These are phyloP conservation scores for Prosopis cineraria DNA, from an alignment of 306 rosid genomes.

Conservation along the genomic window DNA sequence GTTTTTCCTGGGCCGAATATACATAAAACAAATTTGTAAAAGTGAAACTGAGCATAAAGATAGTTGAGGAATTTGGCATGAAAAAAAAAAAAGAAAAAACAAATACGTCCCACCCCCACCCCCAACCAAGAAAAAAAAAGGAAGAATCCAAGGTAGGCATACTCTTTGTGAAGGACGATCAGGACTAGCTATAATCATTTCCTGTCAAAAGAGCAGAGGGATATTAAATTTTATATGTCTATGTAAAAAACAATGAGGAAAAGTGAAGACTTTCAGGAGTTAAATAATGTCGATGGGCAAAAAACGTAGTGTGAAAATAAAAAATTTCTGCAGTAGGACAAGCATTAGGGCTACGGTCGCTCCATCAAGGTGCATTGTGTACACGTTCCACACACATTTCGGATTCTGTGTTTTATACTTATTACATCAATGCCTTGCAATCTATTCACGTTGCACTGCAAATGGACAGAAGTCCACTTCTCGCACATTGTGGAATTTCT, in stretches of 20 bases:
- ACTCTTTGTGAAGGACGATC: constrained; percentile 34
- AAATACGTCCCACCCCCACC: background rate
- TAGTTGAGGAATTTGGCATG: background rate
- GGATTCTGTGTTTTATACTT: background rate
- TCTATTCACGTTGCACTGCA: background rate
- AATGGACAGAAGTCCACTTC: background rate
- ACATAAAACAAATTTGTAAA: background rate
- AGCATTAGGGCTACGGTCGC: background rate
- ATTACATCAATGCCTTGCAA: background rate
- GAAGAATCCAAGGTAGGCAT: constrained; percentile 16
- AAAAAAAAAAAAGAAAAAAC: background rate
- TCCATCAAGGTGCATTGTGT: background rate
- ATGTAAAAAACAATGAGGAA: constrained; percentile 17
- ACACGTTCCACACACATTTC: background rate
- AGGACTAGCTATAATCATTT: constrained; percentile 45
- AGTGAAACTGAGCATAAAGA: background rate
- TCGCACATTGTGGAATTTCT: constrained; percentile 22
- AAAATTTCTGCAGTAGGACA: background rate
- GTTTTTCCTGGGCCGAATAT: constrained; percentile 44
- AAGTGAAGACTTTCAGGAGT: constrained; percentile 17
- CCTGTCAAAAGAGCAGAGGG: constrained; percentile 45
- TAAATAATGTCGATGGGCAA: constrained; percentile 25
- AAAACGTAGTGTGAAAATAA: background rate
- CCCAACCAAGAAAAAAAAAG: background rate
- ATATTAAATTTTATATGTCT: constrained; percentile 27